Conservation (phyloP, 768 basidiomycete genomes). For the Amanita subjunquillea region DNA sequence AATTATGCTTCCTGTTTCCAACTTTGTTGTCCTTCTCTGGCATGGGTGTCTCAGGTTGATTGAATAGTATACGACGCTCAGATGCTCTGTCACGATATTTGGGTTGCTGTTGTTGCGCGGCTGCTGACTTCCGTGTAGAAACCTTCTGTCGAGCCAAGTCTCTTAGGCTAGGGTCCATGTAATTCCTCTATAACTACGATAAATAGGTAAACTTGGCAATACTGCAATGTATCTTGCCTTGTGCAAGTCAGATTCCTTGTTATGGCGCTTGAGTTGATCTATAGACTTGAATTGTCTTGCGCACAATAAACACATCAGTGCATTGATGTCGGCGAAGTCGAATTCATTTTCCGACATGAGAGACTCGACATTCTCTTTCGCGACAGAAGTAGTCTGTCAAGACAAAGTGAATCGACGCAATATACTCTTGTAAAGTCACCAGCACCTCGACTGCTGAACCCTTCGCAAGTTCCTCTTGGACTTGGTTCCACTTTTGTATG, state of each 20-base stretch:
- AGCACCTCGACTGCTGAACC: constrained; percentile 12
- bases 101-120: constrained; percentile 35
- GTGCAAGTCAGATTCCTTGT: constrained; percentile 89
- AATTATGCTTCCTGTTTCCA: constrained; percentile 24
- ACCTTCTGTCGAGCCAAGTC: constrained; percentile 68
- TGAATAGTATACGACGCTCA: constrained; percentile 83
- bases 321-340: constrained; percentile 71
- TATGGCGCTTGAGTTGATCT: constrained; percentile 83
- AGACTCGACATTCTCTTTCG: constrained; percentile 17
- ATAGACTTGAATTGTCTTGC: constrained; percentile 85
- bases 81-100: constrained; percentile 95
- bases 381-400: neutral
- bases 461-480: constrained; percentile 76
- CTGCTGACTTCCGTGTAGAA: constrained; percentile 27
- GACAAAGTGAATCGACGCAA: neutral
- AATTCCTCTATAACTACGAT: constrained; percentile 66
- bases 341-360: constrained; percentile 50
- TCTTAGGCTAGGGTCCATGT: constrained; percentile 59
- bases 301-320: constrained; percentile 82
- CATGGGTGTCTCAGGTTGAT: constrained; percentile 80
- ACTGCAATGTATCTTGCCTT: constrained; percentile 45
- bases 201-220: constrained; percentile 1
- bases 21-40: constrained; percentile 33
- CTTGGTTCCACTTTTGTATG: constrained; percentile 96
- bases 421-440: neutral